These are phyloP conservation scores for Hericium coralloides DNA, from an alignment of 768 basidiomycete species.

Conservation along the genomic window DNA sequence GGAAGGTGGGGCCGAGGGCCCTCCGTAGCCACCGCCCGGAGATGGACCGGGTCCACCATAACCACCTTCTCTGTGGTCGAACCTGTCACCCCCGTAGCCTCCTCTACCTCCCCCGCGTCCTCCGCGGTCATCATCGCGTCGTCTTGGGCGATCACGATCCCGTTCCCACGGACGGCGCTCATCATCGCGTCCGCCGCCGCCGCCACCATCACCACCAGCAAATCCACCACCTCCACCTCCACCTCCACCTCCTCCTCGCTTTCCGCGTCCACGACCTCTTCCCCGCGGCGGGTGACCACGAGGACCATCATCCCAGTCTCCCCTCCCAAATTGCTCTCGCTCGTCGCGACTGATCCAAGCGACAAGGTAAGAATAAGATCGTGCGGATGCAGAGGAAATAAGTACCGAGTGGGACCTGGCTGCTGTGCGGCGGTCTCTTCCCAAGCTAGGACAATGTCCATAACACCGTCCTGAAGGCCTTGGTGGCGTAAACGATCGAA, in stretches of 20 bases:
- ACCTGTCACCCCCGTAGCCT: conserved; percentile 30
- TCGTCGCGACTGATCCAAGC: conserved; percentile 24
- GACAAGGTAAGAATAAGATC: no score
- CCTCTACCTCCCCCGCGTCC: conserved; percentile 20
- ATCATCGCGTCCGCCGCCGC: conserved; percentile 7
- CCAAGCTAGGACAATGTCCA: conserved; percentile 86
- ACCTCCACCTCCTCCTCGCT: neutral
- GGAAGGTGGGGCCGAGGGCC: conserved; percentile 23
- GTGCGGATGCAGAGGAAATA: no score
- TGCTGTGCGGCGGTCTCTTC: conserved; percentile 35
- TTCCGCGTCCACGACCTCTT: conserved; percentile 18
- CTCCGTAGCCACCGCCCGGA: conserved; percentile 14
- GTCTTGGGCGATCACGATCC: conserved; percentile 11
- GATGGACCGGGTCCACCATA: conserved; percentile 7
- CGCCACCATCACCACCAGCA: conserved; percentile 4
- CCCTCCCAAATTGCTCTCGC: conserved; percentile 16
- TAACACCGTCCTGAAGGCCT: conserved; percentile 73
- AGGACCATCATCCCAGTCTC: conserved; percentile 18
- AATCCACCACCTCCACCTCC: conserved; percentile 8
- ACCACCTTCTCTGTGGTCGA: conserved; percentile 18
- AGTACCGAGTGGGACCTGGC: no score
- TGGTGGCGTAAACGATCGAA: conserved; percentile 74
- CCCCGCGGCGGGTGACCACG: conserved; percentile 19
- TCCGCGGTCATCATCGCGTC: conserved; percentile 12
- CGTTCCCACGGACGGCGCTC: conserved; percentile 4